Evolutionary conservation across 192 early-diverging fungal species (phyloP), one percentile per base, ranked within the genome.

Genomic region (Linnemannia zychae): DNA sequence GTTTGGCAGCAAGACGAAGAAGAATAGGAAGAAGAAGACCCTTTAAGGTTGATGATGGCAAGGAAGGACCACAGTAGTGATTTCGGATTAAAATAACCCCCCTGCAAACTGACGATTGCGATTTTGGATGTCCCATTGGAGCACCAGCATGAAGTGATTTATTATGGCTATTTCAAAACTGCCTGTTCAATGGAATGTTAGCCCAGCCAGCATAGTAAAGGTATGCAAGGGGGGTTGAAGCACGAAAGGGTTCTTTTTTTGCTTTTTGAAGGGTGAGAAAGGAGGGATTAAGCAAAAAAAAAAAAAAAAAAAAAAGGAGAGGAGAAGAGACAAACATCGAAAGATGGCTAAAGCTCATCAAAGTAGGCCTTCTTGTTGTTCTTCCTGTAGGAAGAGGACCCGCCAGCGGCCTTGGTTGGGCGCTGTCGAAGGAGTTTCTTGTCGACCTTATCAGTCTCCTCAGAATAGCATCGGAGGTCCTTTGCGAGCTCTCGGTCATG

Each of bases 401-500:
- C 40, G 48, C 31, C 20, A 33, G 28, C 57, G 12, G 57, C 7
- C 53, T 75, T 68, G 49, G 28, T 5, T 1, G 49, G 40, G 3
- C 71, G 40, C 6, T 31, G 22, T 11, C 69, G 67, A 44, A 82
- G 34, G 24, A 75, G 53, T 60, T 82, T 81, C 75, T 72, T 82
- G 71, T 82, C 81, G 16, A 74, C 20, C 37, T 63, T 71, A 20
- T 77, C 70, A 4, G 71, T 67, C 1, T 69, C 65, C 34, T 84
- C 66, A 0, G 48, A 36, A n/a, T 73, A 17, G 34, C 72, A 77
- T 3, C 69, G 57, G 48, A 84, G 71, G 7, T 76, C 75, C 5
- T 52, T 72, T 17, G 75, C 81, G 18, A 84, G 71, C 15, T 68
- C 67, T 3, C 72, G 76, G 24, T 68, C 72, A 63, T 84, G 53